Conservation (phyloP, 2,329 filamentous ascomycete species). For the Aspergillus bombycis region DNA sequence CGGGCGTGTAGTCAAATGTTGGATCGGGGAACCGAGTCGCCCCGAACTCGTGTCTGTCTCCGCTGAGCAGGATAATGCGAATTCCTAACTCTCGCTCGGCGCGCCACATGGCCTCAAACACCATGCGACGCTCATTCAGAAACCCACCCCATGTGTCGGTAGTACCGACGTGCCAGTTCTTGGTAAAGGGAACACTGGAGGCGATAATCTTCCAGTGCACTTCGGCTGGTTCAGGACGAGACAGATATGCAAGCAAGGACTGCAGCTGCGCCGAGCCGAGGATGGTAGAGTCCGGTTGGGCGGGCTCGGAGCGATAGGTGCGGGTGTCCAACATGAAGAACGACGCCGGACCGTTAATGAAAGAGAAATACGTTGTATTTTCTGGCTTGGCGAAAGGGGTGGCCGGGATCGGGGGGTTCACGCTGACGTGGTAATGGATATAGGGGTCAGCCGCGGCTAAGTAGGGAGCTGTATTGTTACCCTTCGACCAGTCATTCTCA, state of each 20-base stretch:
- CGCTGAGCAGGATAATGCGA: slow-evolving; percentile 81
- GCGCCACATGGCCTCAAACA: slow-evolving; percentile 93
- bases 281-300: slow-evolving; percentile 73
- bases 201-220: slow-evolving; percentile 94
- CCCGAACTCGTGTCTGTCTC: slow-evolving; percentile 96
- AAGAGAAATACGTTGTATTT: slow-evolving; percentile 82
- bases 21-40: slow-evolving; percentile 73
- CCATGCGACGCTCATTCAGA: slow-evolving; percentile 72
- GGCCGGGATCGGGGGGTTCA: slow-evolving; percentile 71
- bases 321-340: slow-evolving; percentile 96
- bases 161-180: slow-evolving; percentile 91
- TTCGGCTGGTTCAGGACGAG: slow-evolving; percentile 70
- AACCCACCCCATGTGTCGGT: slow-evolving; percentile 96
- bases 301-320: slow-evolving; percentile 69
- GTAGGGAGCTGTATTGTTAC: slow-evolving; percentile 80
- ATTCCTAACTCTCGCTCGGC: slow-evolving; percentile 70
- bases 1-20: slow-evolving; percentile 19
- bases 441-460: slow-evolving; percentile 80
- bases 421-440: slow-evolving; percentile 79
- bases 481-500: slow-evolving; percentile 81
- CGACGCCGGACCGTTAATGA: slow-evolving; percentile 84
- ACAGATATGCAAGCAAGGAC: slow-evolving; percentile 78
- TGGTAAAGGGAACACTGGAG: slow-evolving; percentile 91
- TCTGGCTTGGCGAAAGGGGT: slow-evolving; percentile 55
- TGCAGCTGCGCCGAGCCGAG: slow-evolving; percentile 77